Percentiles rank a stretch among this genome's conserved stretches.
phyloP scores from a whole-genome alignment of 306 rosid genomes.

The Trifolium subterraneum region DNA sequence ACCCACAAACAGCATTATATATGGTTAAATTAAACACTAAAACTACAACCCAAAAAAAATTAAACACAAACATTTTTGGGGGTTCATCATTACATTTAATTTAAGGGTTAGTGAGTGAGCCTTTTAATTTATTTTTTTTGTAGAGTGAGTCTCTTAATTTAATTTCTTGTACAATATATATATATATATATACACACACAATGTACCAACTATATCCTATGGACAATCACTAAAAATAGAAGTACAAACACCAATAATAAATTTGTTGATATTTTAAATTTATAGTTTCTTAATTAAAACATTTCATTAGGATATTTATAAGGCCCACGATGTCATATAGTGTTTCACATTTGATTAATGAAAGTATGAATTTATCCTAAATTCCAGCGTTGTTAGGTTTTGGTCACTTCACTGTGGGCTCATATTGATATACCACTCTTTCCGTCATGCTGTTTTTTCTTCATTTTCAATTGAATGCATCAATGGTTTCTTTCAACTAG shows the following conservation, averaged over 20 bases:
- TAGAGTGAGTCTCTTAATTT: no score
- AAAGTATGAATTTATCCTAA: slow-evolving; percentile 33
- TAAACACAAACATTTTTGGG: slow-evolving; percentile 1
- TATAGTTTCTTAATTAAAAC: background rate
- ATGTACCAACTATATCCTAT: background rate
- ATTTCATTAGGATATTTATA: slow-evolving; percentile 24
- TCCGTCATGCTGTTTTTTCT: slow-evolving; percentile 42
- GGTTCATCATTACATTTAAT: slow-evolving; percentile 8
- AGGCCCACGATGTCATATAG: slow-evolving; percentile 47
- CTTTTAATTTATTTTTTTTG: no score
- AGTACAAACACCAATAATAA: background rate
- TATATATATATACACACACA: no score
- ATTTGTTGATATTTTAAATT: background rate
- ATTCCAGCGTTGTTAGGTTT: slow-evolving; percentile 58
- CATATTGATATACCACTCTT: slow-evolving; percentile 24
- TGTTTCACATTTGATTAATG: slow-evolving; percentile 41
- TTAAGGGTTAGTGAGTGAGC: slow-evolving; percentile 13
- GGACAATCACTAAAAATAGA: background rate
- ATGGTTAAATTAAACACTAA: background rate
- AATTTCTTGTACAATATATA: no score
- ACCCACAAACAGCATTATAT: no score
- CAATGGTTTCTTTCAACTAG: slow-evolving; percentile 30
- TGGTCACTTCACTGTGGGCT: slow-evolving; percentile 66
- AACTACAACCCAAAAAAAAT: background rate
- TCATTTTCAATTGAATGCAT: slow-evolving; percentile 41